phyloP scores from a whole-genome alignment of 805 yeast species.

The Kuraishia borneana region DNA sequence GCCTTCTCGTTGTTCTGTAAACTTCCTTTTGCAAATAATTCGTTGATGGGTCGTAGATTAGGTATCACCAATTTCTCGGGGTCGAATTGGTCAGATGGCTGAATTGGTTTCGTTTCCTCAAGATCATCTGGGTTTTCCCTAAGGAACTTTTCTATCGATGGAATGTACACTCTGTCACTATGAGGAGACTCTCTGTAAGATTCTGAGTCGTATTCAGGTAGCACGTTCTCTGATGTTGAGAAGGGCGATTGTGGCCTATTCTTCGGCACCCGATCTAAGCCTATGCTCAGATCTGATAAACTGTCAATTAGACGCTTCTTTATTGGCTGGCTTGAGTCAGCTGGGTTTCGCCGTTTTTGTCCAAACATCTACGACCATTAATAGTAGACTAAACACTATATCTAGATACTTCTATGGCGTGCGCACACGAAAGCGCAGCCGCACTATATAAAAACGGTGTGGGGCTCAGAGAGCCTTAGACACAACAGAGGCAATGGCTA shows the following conservation, averaged over 20 bases:
- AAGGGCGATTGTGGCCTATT: neutral
- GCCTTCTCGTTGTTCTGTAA: conserved; percentile 3
- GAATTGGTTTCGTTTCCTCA: conserved; percentile 1
- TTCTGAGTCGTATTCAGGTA: neutral
- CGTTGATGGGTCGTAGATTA: conserved; percentile 6
- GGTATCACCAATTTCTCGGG: conserved; percentile 7
- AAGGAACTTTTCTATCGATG: conserved; percentile 14
- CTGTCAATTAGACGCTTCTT: conserved; percentile 7
- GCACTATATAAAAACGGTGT: neutral
- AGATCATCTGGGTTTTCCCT: conserved; percentile 10
- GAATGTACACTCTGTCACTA: conserved; percentile 7
- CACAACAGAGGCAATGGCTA: conserved; percentile 24
- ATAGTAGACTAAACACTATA: neutral
- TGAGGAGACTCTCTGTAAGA: neutral
- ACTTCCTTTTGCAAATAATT: conserved; percentile 5
- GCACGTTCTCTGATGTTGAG: neutral
- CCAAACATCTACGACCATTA: neutral
- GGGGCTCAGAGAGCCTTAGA: conserved; percentile 8
- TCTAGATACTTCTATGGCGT: neutral
- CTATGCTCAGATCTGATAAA: conserved; percentile 4
- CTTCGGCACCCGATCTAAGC: conserved; percentile 2
- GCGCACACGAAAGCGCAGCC: neutral
- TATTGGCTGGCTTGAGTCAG: conserved; percentile 5
- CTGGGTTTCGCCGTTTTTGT: neutral
- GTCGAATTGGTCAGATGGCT: conserved; percentile 3